Conservation (phyloP, 179 eudicot genomes). For the Beta corolliflora region DNA sequence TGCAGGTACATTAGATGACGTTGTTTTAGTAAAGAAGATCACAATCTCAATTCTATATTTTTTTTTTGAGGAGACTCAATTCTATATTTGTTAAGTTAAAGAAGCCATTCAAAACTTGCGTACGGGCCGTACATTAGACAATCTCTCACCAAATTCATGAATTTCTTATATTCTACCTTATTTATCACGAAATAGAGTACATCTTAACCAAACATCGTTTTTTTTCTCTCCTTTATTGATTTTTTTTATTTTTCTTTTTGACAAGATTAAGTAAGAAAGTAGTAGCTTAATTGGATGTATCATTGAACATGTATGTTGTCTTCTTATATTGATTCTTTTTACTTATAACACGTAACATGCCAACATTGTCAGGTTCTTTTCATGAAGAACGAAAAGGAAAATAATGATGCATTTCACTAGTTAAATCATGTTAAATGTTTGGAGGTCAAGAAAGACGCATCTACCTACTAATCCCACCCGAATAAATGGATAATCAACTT, state of each 20-base stretch:
- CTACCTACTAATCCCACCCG: background rate
- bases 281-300: background rate
- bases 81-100: background rate
- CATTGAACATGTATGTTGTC: slow-evolving; percentile 2
- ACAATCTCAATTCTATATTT: no score
- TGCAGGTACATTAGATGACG: background rate
- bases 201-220: background rate
- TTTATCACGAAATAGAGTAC: background rate
- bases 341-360: background rate
- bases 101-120: slow-evolving; percentile 4
- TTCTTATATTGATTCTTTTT: background rate
- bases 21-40: background rate
- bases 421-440: background rate
- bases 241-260: background rate
- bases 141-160: slow-evolving; percentile 8
- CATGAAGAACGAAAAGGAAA: background rate
- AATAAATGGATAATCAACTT: background rate
- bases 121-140: slow-evolving; percentile 24
- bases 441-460: background rate
- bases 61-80: no score
- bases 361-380: slow-evolving; percentile 8
- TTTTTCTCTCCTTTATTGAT: background rate
- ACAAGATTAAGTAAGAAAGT: background rate
- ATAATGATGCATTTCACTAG: background rate
- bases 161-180: slow-evolving; percentile 4